Conservation (phyloP, 768 basidiomycete genomes). For the Lentinula edodes region DNA sequence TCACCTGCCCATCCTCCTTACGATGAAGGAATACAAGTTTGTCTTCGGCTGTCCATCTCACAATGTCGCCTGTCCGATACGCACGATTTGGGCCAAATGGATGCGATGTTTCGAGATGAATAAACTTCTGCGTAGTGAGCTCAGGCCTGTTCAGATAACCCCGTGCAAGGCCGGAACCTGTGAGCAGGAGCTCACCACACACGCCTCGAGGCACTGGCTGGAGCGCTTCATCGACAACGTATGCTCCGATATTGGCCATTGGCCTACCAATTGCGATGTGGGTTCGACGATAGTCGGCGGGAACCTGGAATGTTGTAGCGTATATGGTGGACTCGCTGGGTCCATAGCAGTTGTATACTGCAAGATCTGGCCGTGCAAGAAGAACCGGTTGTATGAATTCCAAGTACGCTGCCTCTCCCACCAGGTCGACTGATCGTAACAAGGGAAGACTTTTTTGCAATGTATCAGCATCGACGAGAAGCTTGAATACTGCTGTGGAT, state of each 20-base stretch:
- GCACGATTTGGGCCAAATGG: neutral
- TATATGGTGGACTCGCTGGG: constrained; percentile 1
- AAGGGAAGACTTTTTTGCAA: neutral
- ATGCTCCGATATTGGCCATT: neutral
- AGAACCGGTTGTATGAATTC: neutral
- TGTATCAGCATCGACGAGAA: neutral
- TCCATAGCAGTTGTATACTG: neutral
- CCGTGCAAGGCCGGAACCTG: neutral
- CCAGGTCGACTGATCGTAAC: neutral
- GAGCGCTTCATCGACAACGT: neutral
- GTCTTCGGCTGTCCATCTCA: neutral
- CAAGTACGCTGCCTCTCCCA: neutral
- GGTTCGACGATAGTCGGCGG: neutral
- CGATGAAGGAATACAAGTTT: neutral
- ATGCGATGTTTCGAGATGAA: neutral
- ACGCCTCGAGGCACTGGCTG: neutral
- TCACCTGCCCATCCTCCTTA: neutral
- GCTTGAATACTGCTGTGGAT: neutral
- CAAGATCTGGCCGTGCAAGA: neutral
- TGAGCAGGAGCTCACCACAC: neutral
- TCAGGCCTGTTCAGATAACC: neutral
- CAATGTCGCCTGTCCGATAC: neutral
- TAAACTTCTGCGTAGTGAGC: neutral
- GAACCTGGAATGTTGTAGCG: neutral
- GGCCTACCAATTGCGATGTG: neutral